Conservation (phyloP, 2,329 filamentous ascomycete genomes). For the Metarhizium robertsii region DNA sequence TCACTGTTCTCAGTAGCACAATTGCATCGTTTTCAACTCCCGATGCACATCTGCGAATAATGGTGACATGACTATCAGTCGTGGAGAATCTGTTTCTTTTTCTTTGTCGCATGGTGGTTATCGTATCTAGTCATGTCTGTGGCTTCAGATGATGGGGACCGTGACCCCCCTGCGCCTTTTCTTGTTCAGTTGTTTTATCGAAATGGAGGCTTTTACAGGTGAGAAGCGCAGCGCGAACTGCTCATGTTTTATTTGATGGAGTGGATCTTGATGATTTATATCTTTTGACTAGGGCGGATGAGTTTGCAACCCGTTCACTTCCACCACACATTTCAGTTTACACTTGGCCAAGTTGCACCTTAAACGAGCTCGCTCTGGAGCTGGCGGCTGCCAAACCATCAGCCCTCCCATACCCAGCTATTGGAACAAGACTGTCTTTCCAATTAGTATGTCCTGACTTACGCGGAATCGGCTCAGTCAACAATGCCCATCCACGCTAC, state of each 20-base stretch:
- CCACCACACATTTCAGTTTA: constrained; percentile 70
- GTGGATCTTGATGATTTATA: neutral
- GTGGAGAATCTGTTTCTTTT: neutral
- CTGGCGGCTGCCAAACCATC: constrained; percentile 56
- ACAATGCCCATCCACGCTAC: constrained; percentile 43
- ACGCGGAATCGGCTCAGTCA: constrained; percentile 19
- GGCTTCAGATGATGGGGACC: constrained; percentile 38
- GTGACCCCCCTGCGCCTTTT: constrained; percentile 68
- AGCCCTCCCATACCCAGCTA: constrained; percentile 61
- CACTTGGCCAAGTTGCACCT: constrained; percentile 74
- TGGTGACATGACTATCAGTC: neutral
- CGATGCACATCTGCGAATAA: neutral
- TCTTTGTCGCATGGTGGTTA: neutral
- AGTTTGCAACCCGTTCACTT: constrained; percentile 53
- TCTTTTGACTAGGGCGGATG: constrained; percentile 47
- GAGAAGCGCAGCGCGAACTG: constrained; percentile 9
- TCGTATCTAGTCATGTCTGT: constrained; percentile 12
- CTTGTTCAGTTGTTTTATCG: constrained; percentile 80
- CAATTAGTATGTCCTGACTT: constrained; percentile 79
- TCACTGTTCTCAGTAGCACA: neutral
- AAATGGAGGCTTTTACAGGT: constrained; percentile 62
- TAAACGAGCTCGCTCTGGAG: constrained; percentile 71
- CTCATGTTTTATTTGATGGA: neutral
- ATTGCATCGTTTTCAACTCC: neutral
- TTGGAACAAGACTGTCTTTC: constrained; percentile 81